A percentile compares a stretch with the other conserved stretches of the same genome.
phyloP scores from a whole-genome alignment of 306 rosid genomes.

The Hippophae rhamnoides region DNA sequence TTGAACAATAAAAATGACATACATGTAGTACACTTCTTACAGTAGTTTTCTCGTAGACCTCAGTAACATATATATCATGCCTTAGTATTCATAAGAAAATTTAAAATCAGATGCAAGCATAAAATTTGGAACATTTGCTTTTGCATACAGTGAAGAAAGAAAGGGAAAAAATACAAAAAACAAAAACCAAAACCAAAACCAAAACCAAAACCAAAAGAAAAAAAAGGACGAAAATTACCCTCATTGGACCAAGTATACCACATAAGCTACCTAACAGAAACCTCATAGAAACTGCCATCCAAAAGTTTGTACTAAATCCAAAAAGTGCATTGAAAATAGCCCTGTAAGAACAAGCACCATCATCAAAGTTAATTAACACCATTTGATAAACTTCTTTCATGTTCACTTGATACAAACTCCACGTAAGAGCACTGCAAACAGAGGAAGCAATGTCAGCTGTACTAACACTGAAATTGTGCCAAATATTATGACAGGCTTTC shows the following conservation, averaged over 20 bases:
- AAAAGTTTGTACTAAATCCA: slow-evolving; percentile 64
- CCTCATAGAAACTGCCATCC: slow-evolving; percentile 66
- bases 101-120: too few relatives aligned
- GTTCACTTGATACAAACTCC: not conserved
- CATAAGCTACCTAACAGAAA: slow-evolving; percentile 66
- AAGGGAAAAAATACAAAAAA: too few relatives aligned
- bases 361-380: not conserved
- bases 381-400: not conserved
- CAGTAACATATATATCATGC: too few relatives aligned
- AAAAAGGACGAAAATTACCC: slow-evolving; percentile 28
- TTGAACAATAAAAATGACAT: too few relatives aligned
- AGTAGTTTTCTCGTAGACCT: too few relatives aligned
- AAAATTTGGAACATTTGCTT: too few relatives aligned
- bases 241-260: slow-evolving; percentile 69
- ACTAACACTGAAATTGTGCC: slow-evolving; percentile 46
- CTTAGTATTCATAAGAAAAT: too few relatives aligned
- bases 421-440: not conserved
- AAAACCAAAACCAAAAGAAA: not conserved
- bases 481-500: slow-evolving; percentile 45
- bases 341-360: slow-evolving; percentile 19
- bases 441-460: not conserved
- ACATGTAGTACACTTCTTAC: too few relatives aligned
- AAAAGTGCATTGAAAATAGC: slow-evolving; percentile 60
- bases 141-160: too few relatives aligned
- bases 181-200: not conserved